phyloP scores from a whole-genome alignment of 441 rosid genomes.

The Pelargonium cotyledonis region DNA sequence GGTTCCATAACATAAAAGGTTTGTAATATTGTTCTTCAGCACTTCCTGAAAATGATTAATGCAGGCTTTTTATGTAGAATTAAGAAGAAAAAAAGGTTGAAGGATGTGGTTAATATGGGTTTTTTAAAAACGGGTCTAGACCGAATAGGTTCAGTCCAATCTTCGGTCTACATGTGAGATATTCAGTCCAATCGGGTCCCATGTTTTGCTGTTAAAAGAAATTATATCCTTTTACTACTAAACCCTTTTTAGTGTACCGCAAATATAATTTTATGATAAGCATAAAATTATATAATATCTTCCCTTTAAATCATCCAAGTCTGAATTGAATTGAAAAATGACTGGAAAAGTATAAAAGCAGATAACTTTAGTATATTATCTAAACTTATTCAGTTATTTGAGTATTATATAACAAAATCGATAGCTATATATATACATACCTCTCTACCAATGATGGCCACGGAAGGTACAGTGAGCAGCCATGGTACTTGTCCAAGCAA shows the following conservation, averaged over 20 bases:
- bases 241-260: neutral
- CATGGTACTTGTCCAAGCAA: slow-evolving; percentile 60
- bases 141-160: too few relatives aligned
- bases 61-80: neutral
- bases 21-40: neutral
- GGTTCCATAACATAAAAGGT: neutral
- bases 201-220: too few relatives aligned
- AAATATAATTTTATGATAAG: neutral
- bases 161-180: too few relatives aligned
- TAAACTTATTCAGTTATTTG: neutral
- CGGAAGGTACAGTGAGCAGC: slow-evolving; percentile 75
- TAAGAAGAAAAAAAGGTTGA: too few relatives aligned
- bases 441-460: slow-evolving; percentile 93
- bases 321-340: neutral
- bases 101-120: too few relatives aligned
- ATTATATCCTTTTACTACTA: too few relatives aligned
- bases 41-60: neutral
- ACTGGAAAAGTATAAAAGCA: neutral
- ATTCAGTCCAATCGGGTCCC: too few relatives aligned
- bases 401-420: neutral
- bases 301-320: neutral
- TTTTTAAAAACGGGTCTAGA: too few relatives aligned
- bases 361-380: neutral
- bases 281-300: neutral
- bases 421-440: slow-evolving; percentile 27